phyloP scores from a whole-genome alignment of 192 early-diverging fungal species.

The Pilaira anomala region DNA sequence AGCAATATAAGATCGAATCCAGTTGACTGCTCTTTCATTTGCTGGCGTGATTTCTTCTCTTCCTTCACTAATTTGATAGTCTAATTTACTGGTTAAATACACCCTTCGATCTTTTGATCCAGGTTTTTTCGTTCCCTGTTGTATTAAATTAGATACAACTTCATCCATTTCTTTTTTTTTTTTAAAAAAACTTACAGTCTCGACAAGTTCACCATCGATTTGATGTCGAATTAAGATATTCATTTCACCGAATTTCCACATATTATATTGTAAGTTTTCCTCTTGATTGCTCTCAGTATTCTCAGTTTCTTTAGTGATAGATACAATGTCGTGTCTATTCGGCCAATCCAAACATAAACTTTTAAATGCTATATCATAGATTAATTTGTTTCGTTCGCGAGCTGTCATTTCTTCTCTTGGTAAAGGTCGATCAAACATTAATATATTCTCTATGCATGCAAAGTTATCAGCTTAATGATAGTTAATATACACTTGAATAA shows the following conservation, averaged over 20 bases:
- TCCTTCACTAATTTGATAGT: slow-evolving; percentile 30
- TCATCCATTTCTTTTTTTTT: too few species aligned
- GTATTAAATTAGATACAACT: not conserved
- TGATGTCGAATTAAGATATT: slow-evolving; percentile 29
- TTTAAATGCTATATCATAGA: slow-evolving; percentile 26
- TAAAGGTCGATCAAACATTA: slow-evolving; percentile 30
- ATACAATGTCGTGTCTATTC: too few species aligned
- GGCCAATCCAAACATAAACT: slow-evolving; percentile 1
- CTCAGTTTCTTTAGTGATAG: too few species aligned
- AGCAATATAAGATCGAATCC: slow-evolving; percentile 35
- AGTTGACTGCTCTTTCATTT: slow-evolving; percentile 27
- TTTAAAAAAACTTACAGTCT: too few species aligned
- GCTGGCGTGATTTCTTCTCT: slow-evolving; percentile 27
- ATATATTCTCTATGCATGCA: slow-evolving; percentile 12
- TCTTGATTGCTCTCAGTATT: too few species aligned
- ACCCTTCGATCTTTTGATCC: slow-evolving; percentile 14
- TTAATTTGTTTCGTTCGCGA: slow-evolving; percentile 21
- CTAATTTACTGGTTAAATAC: slow-evolving; percentile 34
- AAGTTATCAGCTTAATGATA: too few species aligned
- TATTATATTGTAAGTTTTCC: not conserved
- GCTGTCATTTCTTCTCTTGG: slow-evolving; percentile 14
- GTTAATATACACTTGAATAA: too few species aligned
- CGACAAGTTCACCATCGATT: slow-evolving; percentile 14
- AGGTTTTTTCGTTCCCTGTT: not conserved
- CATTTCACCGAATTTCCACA: slow-evolving; percentile 35